phyloP scores from a whole-genome alignment of 139 green algal species.

The Haematococcus sp. region DNA sequence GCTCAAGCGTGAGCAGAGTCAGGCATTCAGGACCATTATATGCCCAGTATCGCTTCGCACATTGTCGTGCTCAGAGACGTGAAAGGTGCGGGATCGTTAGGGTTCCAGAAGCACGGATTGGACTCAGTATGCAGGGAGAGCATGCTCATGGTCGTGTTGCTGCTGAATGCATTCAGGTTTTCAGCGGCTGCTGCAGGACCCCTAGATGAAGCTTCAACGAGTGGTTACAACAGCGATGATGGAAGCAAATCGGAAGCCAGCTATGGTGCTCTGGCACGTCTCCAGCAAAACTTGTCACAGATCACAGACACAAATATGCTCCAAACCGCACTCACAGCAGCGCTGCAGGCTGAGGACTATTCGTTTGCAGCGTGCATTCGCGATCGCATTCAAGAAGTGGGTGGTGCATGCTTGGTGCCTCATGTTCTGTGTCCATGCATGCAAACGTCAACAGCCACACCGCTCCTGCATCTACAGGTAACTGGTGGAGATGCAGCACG shows the following conservation, averaged over 20 bases:
- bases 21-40: too few species aligned
- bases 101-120: too few species aligned
- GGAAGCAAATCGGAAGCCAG: too few species aligned
- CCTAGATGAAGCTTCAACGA: not conserved
- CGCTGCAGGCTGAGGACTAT: slow-evolving; percentile 71
- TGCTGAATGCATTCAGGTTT: too few species aligned
- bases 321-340: slow-evolving; percentile 67
- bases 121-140: too few species aligned
- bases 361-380: slow-evolving; percentile 42
- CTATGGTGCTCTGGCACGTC: not conserved
- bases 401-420: not conserved
- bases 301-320: slow-evolving; percentile 73
- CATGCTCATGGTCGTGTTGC: too few species aligned
- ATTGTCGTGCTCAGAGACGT: too few species aligned
- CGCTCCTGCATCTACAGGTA: not conserved
- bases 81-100: too few species aligned
- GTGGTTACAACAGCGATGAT: too few species aligned
- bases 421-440: not conserved
- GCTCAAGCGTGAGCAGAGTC: too few species aligned
- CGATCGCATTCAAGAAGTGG: slow-evolving; percentile 40
- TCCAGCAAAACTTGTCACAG: not conserved
- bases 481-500: not conserved
- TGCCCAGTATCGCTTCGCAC: too few species aligned
- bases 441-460: not conserved
- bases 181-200: not conserved